Base-by-base conservation (phyloP, 805 yeast genomes). In the Teunomyces stri region DNA sequence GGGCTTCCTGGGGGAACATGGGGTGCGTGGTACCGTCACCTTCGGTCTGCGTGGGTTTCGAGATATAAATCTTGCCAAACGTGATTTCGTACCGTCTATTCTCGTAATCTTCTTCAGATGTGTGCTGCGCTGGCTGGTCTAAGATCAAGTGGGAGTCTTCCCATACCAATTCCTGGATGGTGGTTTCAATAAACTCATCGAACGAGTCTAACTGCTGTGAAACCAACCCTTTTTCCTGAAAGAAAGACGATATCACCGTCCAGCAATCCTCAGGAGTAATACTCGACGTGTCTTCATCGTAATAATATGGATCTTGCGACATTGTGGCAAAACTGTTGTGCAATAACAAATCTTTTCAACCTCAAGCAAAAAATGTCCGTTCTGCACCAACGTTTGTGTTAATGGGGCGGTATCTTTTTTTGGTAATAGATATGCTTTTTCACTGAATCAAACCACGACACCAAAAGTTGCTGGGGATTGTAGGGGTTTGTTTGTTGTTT, bases 21-120 rank as follows among this genome's bases (percentile, higher is more conserved):
- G 96, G 95, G 61, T 90, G 92, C n/a, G 98, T 92, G n/a, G 96
- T 90, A 74, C 99, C 99, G 72, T 94, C 99, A 13, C 98, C 96
- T 74, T 94, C 99, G 16, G 98, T 95, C 81, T 94, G 96, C 42
- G 96, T 89, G 40, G 99, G 99, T 61, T 91, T 87, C 21, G 98
- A 90, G 56, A 94, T 83, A 69, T 87, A 94, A 60, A 95, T 94
- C 67, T 92, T 95, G 55, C 99, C 99, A 70, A 94, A 94, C n/a
- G 91, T 84, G 64, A 94, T 94, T 69, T 92, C 97, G 61, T 90
- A 95, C 55, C 97, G 82, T 71, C 90, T 85, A 69, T 88, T 90
- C 58, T 89, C 82, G 64, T 89, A 87, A 66, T 94, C 99, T 48
- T 82, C 80, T 58, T 91, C 96, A 31, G 91, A 83, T 3, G 95